phyloP scores from a whole-genome alignment of 2,329 filamentous ascomycete genomes.

The Stemphylium lycopersici region DNA sequence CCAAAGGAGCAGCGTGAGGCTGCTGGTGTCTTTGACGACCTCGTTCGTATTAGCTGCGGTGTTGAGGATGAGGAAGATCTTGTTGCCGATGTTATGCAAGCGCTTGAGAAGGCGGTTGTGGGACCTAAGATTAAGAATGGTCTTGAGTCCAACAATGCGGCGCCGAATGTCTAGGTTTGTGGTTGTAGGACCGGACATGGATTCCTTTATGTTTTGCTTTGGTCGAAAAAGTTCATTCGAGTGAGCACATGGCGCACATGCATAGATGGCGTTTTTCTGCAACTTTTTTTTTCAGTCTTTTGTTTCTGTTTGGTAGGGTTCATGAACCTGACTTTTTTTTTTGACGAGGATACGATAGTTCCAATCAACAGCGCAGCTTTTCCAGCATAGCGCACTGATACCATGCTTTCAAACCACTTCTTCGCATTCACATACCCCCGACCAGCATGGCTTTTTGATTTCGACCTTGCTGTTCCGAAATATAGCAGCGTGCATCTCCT shows the following conservation, averaged over 20 bases:
- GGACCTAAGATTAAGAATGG: conserved; percentile 49
- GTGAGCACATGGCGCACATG: not conserved
- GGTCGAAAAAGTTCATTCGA: not conserved
- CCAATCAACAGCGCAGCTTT: too few relatives aligned
- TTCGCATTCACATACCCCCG: too few relatives aligned
- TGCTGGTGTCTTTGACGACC: conserved; percentile 92
- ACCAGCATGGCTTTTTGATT: too few relatives aligned
- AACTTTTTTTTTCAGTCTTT: not conserved
- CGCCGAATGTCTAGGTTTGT: not conserved
- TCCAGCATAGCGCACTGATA: too few relatives aligned
- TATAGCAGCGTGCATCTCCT: too few relatives aligned
- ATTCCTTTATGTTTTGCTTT: not conserved
- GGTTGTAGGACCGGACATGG: too few relatives aligned
- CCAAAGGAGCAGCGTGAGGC: conserved; percentile 88
- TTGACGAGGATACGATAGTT: too few relatives aligned
- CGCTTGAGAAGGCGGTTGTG: conserved; percentile 76
- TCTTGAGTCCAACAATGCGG: conserved; percentile 1
- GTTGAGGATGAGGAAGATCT: conserved; percentile 90
- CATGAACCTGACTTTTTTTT: not conserved
- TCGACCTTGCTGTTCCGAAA: too few relatives aligned
- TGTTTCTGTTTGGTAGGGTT: not conserved
- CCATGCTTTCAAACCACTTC: too few relatives aligned
- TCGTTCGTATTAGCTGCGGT: conserved; percentile 91
- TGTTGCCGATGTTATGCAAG: conserved; percentile 79
- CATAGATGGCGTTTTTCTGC: not conserved